phyloP scores from a whole-genome alignment of 2,329 filamentous ascomycete species.

The Verruconis gallopava region DNA sequence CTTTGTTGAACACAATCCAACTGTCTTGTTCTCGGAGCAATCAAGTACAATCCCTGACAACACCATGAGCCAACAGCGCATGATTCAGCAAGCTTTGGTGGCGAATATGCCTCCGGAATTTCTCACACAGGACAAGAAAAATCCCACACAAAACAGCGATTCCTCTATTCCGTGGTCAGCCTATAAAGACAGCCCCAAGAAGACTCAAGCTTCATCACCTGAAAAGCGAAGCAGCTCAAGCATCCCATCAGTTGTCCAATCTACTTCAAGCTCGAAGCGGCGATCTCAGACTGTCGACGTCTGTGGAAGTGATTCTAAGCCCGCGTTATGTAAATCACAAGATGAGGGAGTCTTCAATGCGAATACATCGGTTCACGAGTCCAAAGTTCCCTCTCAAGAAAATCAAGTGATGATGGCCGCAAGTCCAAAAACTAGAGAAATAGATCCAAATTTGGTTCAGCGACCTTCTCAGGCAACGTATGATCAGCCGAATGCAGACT shows the following conservation, averaged over 20 bases:
- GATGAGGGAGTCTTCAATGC: not conserved
- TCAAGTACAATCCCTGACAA: constrained; percentile 9
- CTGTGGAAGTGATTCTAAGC: not conserved
- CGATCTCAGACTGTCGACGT: constrained; percentile 1
- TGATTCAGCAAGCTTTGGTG: constrained; percentile 5
- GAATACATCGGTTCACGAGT: not conserved
- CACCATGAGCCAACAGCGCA: constrained; percentile 6
- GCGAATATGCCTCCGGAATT: not conserved
- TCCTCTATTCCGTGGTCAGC: constrained; percentile 7
- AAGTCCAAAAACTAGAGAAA: too few relatives aligned
- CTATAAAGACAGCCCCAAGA: not conserved
- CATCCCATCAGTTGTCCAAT: not conserved
- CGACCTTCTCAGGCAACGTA: too few relatives aligned
- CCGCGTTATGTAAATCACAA: not conserved
- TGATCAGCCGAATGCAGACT: too few relatives aligned
- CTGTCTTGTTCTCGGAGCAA: constrained; percentile 6
- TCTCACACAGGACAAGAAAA: not conserved
- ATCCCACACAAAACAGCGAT: not conserved
- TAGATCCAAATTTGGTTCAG: too few relatives aligned
- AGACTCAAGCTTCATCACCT: not conserved
- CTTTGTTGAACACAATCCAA: constrained; percentile 5
- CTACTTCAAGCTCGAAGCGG: not conserved
- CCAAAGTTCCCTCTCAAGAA: too few relatives aligned
- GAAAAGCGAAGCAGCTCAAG: not conserved
- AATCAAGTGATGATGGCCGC: too few relatives aligned